Base-by-base conservation (phyloP, 768 basidiomycete species). In the Tricholoma matsutake region DNA sequence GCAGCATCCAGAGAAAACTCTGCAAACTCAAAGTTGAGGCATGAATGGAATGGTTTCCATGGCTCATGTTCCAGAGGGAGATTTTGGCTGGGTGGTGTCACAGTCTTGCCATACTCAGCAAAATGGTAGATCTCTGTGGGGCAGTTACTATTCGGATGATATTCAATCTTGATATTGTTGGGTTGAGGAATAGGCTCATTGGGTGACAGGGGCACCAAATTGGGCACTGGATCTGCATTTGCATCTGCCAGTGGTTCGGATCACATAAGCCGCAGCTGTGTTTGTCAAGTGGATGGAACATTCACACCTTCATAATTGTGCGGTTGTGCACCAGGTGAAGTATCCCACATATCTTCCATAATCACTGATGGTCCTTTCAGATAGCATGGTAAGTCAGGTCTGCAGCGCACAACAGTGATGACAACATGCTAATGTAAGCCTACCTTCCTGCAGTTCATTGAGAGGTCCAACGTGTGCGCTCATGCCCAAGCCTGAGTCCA, bases 11-110 rank as follows among this genome's bases (percentile, higher is more conserved):
- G 67, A 2, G 60, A 56, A 31, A 74, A 29, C 56, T 73, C 68
- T 0, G 70, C 70, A 43, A 77, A 64, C 25, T 72, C 66, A 61
- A 75, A 76, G 54, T 77, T 69, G 3, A 64, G 28, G 1, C 63
- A 57, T 1, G 69, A 66, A 6, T 28, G 49, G 41, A 75, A 76
- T 5, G 75, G 75, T 1, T 51, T 20, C 72, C 74, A 78, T 0
- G 72, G 75, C 37, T 63, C 37, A 18, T 14, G 16, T n/a, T 59
- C 31, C 20, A 10, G 11, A 4, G 32, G 32, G n/a, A n/a, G n/a
- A n/a, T n/a, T 18, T 16, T 51, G 10, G 31, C n/a, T 10, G 8
- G 34, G 34, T 57, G 51, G 14, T 13, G 41, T 1, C 8, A 3
- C 18, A 10, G 41, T 8, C 7, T 13, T n/a, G 22, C 54, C 58